Evolutionary conservation across 78 protist genomes (phyloP).

Genomic region (Dictyostelium purpureum): DNA sequence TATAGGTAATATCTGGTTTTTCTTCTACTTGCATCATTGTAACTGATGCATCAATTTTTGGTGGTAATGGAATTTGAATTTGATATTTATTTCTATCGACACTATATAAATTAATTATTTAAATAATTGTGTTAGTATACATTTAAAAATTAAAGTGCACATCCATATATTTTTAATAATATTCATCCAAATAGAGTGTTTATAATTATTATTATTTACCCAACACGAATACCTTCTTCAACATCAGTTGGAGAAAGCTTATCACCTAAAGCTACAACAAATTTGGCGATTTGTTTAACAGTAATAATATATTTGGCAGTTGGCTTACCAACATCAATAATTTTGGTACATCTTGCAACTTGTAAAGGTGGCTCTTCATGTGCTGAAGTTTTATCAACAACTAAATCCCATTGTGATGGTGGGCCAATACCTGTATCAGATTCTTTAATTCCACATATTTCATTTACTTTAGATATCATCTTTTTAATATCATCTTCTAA

Average conservation of each 20-base stretch:
- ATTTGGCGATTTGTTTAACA: conserved; percentile 98
- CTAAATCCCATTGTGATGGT: conserved; percentile 98
- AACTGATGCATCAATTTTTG: conserved; percentile 99
- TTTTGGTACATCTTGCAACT: conserved; percentile 99
- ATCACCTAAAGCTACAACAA: conserved; percentile 99
- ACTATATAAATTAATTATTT: conserved; percentile 10
- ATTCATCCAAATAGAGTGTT: neutral
- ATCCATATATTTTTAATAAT: no score
- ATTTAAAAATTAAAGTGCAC: neutral
- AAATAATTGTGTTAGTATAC: neutral
- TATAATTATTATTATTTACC: conserved; percentile 74
- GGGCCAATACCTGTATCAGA: conserved; percentile 99
- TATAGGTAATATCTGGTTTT: conserved; percentile 99
- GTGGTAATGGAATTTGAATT: conserved; percentile 99
- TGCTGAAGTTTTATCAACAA: conserved; percentile 94
- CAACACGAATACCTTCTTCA: conserved; percentile 99
- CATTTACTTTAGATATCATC: conserved; percentile 53
- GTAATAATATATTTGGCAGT: conserved; percentile 97
- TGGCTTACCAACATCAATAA: conserved; percentile 91
- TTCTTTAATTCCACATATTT: conserved; percentile 95
- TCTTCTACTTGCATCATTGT: conserved; percentile 99
- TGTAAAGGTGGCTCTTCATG: conserved; percentile 96
- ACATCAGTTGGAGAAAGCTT: conserved; percentile 98
- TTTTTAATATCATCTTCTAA: conserved; percentile 89
- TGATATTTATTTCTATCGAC: conserved; percentile 97